Percentiles rank a stretch among this genome's conserved stretches.
Evolutionary conservation across 352 stramenopile genomes (phyloP).

Genomic region (Globisporangium solare): DNA sequence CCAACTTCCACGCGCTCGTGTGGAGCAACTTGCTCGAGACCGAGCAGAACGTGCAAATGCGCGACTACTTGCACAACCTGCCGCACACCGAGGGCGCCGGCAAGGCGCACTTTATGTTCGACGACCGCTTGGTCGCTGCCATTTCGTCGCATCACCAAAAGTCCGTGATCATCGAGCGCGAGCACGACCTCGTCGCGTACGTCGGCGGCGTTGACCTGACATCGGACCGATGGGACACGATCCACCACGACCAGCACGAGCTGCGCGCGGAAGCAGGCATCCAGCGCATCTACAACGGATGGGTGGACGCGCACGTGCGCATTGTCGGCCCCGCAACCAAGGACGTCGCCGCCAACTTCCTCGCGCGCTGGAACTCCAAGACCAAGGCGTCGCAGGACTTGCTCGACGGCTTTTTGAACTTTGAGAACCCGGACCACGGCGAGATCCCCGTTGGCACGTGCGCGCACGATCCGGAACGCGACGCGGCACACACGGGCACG

Average conservation of each 20-base stretch:
- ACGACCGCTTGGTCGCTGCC: slow-evolving; percentile 28
- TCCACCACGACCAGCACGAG: slow-evolving; percentile 35
- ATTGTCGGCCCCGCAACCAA: slow-evolving; percentile 39
- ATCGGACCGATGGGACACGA: slow-evolving; percentile 53
- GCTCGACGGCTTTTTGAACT: slow-evolving; percentile 29
- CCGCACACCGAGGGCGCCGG: slow-evolving; percentile 14
- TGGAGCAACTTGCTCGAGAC: slow-evolving; percentile 63
- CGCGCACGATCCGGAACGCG: slow-evolving; percentile 3
- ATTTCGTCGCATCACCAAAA: slow-evolving; percentile 51
- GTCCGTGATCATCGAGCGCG: slow-evolving; percentile 20
- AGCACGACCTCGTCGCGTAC: slow-evolving; percentile 25
- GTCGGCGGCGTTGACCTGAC: slow-evolving; percentile 47
- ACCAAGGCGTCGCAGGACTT: slow-evolving; percentile 18
- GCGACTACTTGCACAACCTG: slow-evolving; percentile 45
- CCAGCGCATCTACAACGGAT: slow-evolving; percentile 34
- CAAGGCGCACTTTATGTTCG: slow-evolving; percentile 33
- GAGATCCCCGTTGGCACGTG: slow-evolving; percentile 4
- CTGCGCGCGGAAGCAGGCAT: slow-evolving; percentile 25
- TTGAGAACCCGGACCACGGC: slow-evolving; percentile 27
- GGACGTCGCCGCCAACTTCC: slow-evolving; percentile 48
- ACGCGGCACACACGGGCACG: neutral
- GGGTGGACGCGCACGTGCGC: slow-evolving; percentile 40
- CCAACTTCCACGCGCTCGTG: slow-evolving; percentile 48
- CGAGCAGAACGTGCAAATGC: slow-evolving; percentile 47
- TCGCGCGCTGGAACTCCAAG: slow-evolving; percentile 43